These are phyloP conservation scores for Mallotus nudiflorus DNA, from an alignment of 345 rosid species.

Conservation along the genomic window DNA sequence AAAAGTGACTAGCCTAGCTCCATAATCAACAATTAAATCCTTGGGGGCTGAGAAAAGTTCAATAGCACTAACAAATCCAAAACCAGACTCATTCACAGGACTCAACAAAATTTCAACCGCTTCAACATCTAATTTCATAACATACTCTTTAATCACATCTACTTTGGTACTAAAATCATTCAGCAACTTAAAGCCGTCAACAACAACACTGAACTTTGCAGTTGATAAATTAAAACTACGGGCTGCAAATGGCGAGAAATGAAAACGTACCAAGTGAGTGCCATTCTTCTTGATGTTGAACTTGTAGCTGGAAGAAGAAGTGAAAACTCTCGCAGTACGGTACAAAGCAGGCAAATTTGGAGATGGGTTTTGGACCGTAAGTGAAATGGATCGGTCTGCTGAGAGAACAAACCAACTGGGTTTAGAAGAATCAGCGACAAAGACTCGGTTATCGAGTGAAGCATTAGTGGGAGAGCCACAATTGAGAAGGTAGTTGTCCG, in stretches of 20 bases:
- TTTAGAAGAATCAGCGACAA: conserved; percentile 53
- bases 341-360: conserved; percentile 52
- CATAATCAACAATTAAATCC: conserved; percentile 62
- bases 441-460: conserved; percentile 57
- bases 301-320: conserved; percentile 42
- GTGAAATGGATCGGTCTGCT: conserved; percentile 46
- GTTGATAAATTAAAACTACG: conserved; percentile 42
- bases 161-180: conserved; percentile 40
- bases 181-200: conserved; percentile 51
- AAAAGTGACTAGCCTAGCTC: conserved; percentile 50
- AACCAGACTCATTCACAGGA: conserved; percentile 42
- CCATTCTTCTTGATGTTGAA: conserved; percentile 47
- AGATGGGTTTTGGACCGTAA: conserved; percentile 53
- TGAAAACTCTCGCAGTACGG: conserved; percentile 69
- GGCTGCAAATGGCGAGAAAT: conserved; percentile 78
- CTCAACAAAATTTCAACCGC: conserved; percentile 48
- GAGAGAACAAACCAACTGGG: conserved; percentile 42
- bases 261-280: conserved; percentile 85
- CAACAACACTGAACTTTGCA: conserved; percentile 57
- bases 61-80: conserved; percentile 74
- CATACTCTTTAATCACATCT: conserved; percentile 54
- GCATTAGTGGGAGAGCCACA: conserved; percentile 64
- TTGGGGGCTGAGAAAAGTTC: conserved; percentile 78
- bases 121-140: conserved; percentile 40
- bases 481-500: conserved; percentile 75